Evolutionary conservation across 768 basidiomycete species (phyloP).

Genomic region (Hortiboletus flavorubellus): DNA sequence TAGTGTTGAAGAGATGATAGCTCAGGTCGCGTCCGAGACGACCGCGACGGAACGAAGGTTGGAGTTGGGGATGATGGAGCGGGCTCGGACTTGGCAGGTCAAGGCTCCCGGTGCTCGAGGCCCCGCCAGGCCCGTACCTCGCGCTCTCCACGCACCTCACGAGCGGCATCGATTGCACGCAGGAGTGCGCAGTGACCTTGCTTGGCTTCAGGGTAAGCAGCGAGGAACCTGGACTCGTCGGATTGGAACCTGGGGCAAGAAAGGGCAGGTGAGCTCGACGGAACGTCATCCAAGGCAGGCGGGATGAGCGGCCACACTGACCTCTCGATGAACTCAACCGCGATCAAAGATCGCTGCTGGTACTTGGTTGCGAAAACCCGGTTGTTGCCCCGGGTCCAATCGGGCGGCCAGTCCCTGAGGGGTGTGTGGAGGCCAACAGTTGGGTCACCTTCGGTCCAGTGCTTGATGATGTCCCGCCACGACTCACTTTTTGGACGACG

Average conservation of each 20-base stretch:
- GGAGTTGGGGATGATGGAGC: too few relatives aligned
- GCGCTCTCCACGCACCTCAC: neutral
- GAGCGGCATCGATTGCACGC: neutral
- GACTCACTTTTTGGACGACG: neutral
- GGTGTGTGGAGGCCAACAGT: neutral
- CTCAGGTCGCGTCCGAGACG: too few relatives aligned
- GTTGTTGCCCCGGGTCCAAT: neutral
- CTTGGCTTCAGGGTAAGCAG: neutral
- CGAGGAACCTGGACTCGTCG: neutral
- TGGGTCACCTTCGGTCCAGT: neutral
- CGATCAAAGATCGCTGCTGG: neutral
- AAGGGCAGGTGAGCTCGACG: neutral
- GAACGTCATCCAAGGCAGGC: too few relatives aligned
- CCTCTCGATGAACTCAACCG: slow-evolving; percentile 2
- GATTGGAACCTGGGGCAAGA: neutral
- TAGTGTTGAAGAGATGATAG: too few relatives aligned
- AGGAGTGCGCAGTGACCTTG: neutral
- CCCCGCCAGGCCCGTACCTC: neutral
- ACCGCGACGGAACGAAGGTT: too few relatives aligned
- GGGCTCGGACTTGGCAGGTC: too few relatives aligned
- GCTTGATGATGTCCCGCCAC: neutral
- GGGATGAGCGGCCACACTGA: neutral
- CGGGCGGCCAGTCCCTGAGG: slow-evolving; percentile 4
- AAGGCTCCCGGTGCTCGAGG: neutral
- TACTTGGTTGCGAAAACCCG: slow-evolving; percentile 1